Evolutionary conservation across 495 filamentous ascomycete species (phyloP).

Genomic region (Daldinia bambusicola): DNA sequence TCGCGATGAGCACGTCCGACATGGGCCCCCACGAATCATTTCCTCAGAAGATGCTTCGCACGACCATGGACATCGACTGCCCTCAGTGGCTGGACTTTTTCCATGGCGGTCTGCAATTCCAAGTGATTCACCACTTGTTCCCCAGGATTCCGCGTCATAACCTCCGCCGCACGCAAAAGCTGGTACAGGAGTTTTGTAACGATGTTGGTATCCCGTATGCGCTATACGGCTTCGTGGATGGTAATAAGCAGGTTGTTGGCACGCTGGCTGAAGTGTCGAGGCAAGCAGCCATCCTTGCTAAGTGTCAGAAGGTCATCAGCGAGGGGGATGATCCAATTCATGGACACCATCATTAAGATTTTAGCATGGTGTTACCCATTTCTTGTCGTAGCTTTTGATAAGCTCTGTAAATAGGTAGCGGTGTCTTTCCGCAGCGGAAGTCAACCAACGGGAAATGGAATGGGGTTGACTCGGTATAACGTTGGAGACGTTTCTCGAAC

Average conservation of each 20-base stretch:
- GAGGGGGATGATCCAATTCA: conserved; percentile 52
- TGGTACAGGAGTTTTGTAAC: conserved; percentile 88
- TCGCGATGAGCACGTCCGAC: conserved; percentile 95
- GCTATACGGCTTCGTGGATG: conserved; percentile 91
- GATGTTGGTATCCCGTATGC: conserved; percentile 95
- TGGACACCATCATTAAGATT: conserved; percentile 47
- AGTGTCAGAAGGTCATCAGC: conserved; percentile 76
- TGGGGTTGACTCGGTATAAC: conserved; percentile 13
- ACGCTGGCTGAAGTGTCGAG: conserved; percentile 85
- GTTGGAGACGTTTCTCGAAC: conserved; percentile 16
- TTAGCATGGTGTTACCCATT: conserved; percentile 20
- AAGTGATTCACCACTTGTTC: conserved; percentile 94
- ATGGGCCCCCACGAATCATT: conserved; percentile 89
- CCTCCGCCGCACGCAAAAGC: conserved; percentile 79
- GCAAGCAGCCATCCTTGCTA: conserved; percentile 86
- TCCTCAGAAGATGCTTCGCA: conserved; percentile 95
- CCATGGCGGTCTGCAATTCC: conserved; percentile 96
- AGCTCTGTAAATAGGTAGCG: conserved; percentile 33
- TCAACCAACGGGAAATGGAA: conserved; percentile 1
- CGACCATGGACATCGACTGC: conserved; percentile 98
- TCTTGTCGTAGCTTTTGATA: conserved; percentile 16
- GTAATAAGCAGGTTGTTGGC: conserved; percentile 88
- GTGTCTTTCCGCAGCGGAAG: conserved; percentile 12
- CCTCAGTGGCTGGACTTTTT: conserved; percentile 95
- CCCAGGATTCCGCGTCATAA: conserved; percentile 97